phyloP scores from a whole-genome alignment of 306 rosid genomes.

The Amphicarpaea edgeworthii region DNA sequence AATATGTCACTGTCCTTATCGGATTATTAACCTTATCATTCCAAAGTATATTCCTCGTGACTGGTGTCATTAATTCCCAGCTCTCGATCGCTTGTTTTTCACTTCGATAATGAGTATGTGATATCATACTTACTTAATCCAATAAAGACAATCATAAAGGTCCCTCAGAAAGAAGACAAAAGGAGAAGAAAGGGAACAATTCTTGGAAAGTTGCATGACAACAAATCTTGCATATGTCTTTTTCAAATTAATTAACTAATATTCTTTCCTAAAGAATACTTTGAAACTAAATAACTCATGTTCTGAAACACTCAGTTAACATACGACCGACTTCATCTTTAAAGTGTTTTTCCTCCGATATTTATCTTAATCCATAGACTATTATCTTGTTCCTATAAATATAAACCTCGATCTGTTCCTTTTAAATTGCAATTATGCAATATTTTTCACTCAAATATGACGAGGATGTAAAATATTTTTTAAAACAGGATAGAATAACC shows the following conservation, averaged over 20 bases:
- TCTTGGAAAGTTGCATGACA: conserved; percentile 28
- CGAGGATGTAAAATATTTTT: background rate
- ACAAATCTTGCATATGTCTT: conserved; percentile 33
- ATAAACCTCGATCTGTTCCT: background rate
- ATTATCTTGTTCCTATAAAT: background rate
- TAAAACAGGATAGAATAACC: background rate
- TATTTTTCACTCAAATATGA: background rate
- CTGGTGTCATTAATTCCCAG: conserved; percentile 24
- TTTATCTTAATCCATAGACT: background rate
- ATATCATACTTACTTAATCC: conserved; percentile 11
- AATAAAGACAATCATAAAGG: conserved; percentile 39
- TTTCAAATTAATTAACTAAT: conserved; percentile 26
- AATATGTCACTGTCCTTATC: conserved; percentile 40
- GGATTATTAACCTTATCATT: conserved; percentile 40
- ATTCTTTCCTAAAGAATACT: background rate
- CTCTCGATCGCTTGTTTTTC: conserved; percentile 19
- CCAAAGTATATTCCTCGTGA: conserved; percentile 40
- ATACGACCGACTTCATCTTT: background rate
- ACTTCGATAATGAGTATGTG: background rate
- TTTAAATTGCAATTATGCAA: background rate
- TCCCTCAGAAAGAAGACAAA: conserved; percentile 33
- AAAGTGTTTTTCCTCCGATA: background rate
- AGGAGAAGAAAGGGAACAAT: conserved; percentile 1
- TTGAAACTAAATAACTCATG: background rate
- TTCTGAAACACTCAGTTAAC: background rate